phyloP scores from a whole-genome alignment of 306 rosid species.

The Cajanus cajan region DNA sequence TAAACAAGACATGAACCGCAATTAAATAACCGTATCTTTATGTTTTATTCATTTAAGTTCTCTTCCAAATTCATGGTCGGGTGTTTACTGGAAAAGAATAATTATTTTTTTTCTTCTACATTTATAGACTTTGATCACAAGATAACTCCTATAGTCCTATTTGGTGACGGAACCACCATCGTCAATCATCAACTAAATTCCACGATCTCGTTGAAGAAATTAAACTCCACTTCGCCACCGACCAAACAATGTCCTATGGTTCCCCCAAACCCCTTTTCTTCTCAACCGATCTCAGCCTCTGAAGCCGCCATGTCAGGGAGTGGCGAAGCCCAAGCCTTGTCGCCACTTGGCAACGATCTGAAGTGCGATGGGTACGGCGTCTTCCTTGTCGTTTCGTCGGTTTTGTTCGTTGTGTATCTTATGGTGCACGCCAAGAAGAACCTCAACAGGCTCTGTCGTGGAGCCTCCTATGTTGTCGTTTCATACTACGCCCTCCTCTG shows the following conservation, averaged over 20 bases:
- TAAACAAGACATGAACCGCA: too few relatives aligned
- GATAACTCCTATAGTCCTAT: background rate
- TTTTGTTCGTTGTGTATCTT: slow-evolving; percentile 53
- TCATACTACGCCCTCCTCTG: slow-evolving; percentile 70
- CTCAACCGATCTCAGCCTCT: background rate
- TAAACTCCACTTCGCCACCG: background rate
- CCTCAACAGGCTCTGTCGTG: slow-evolving; percentile 43
- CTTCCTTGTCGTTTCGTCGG: slow-evolving; percentile 51
- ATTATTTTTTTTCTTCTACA: background rate
- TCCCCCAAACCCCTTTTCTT: background rate
- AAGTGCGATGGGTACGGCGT: slow-evolving; percentile 49
- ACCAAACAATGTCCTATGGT: background rate
- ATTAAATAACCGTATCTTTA: too few relatives aligned
- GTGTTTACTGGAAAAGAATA: too few relatives aligned
- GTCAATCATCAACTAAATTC: background rate
- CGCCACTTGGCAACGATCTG: slow-evolving; percentile 19
- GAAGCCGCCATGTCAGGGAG: slow-evolving; percentile 4
- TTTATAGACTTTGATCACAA: background rate
- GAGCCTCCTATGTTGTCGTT: slow-evolving; percentile 49
- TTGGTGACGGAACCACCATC: background rate
- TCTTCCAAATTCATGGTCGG: too few relatives aligned
- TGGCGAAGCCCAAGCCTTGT: background rate
- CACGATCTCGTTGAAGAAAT: background rate
- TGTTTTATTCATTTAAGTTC: too few relatives aligned
- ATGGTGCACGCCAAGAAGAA: slow-evolving; percentile 55